Evolutionary conservation across 352 stramenopile species (phyloP), one percentile per base, ranked within the genome.

Genomic region (Peronospora farinosa): DNA sequence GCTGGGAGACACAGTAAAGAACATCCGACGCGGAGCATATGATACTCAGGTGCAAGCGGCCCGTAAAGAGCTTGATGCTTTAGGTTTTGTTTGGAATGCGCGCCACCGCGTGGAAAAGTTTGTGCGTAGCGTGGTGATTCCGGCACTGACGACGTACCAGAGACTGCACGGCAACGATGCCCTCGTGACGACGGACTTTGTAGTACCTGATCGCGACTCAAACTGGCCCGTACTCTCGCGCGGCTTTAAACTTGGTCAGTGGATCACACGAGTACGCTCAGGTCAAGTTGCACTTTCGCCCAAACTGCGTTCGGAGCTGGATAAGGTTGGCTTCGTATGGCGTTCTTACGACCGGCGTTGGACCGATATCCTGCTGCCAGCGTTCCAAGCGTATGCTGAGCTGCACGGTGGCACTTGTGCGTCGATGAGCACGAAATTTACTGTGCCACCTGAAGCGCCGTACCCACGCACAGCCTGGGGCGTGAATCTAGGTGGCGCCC

Each of bases 71-170:
- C 68, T 98, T 5, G 77, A 96, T 28, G 61, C 62, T 11, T 54
- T 97, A 17, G 90, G 88, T n/a, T 98, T 98, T 60, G 69, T 96
- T 23, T 98, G 93, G 93, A 92, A 85, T 46, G 71, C 77, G 27
- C 55, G 79, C 55, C 68, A 89, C 28, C 74, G 77, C 0, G 27
- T 88, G 1, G 69, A 82, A 36, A 75, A 75, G 43, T 83, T 63
- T 2, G 62, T 88, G 30, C 66, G 69, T 0, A 47, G 60, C 2
- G 67, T 82, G 5, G 69, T 92, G 28, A 51, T 88, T 8, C 80
- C 80, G 6, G 74, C 76, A 16, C 63, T 92, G 42, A 54, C 43
- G 1, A 75, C 65, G 31, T 87, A 84, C 35, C 46, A 50, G 16
- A 54, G 65, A 17, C 53, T 81, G 10, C 63, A 87, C 39, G 68